These are phyloP conservation scores for Dalbergia cultrata DNA, from an alignment of 306 rosid genomes.

Conservation along the genomic window DNA sequence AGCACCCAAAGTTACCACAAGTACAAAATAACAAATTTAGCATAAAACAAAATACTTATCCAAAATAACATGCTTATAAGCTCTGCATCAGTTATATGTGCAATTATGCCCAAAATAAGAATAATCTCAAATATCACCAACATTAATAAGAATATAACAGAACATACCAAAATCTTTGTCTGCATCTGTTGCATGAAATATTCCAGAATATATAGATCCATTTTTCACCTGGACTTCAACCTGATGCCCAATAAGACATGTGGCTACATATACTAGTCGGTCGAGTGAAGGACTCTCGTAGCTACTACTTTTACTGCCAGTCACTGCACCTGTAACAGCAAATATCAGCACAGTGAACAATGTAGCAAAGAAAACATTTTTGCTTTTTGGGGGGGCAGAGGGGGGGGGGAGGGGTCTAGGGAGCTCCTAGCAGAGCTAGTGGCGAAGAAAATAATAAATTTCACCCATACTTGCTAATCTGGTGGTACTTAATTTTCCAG, in stretches of 20 bases:
- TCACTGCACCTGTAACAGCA: conserved; percentile 52
- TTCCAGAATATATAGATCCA: conserved; percentile 86
- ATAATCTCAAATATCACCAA: conserved; percentile 25
- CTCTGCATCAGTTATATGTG: conserved; percentile 2
- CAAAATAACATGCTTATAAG: conserved; percentile 8
- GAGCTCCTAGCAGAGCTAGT: not conserved
- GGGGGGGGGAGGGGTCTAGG: not conserved
- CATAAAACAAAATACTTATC: conserved; percentile 11
- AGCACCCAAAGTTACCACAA: not conserved
- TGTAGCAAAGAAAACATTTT: not conserved
- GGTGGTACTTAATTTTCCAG: conserved; percentile 69
- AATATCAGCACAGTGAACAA: conserved; percentile 40
- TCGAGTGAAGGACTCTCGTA: conserved; percentile 75
- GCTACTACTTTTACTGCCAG: conserved; percentile 66
- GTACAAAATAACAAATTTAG: not conserved
- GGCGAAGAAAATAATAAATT: conserved; percentile 16
- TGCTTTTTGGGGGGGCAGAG: no score
- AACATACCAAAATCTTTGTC: conserved; percentile 87
- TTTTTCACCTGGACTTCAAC: conserved; percentile 90
- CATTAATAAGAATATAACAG: conserved; percentile 25
- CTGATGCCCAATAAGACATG: conserved; percentile 82
- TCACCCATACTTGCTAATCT: conserved; percentile 68
- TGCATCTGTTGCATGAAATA: conserved; percentile 81
- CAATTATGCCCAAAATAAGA: conserved; percentile 12
- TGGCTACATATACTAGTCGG: conserved; percentile 70